Base-by-base conservation (phyloP, 768 basidiomycete species). In the Kwoniella shandongensis region DNA sequence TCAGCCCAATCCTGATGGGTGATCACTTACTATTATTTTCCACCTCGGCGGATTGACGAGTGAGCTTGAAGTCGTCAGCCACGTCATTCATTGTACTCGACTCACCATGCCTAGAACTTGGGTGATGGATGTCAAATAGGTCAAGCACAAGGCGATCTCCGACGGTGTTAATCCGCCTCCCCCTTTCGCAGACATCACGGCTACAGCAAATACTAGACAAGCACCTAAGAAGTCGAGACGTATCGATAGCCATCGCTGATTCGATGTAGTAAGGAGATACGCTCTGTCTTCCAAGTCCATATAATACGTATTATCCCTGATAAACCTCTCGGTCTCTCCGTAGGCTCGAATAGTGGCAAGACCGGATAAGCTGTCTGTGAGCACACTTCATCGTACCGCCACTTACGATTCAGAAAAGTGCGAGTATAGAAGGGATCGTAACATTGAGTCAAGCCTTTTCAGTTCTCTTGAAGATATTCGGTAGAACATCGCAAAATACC, bases 281-380 rank as follows among this genome's bases (percentile, higher is more conserved):
- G 91, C 91, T 32, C 88, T 81, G 69, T 94, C 89, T 75, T 97
- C 91, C n/a, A 88, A 77, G 66, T 97, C 87, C n/a, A 91, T 80
- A n/a, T 84, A 81, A 18, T 81, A 80, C 54, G 84, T 79, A 67
- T 92, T 97, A 52, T 89, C 87, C 13, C 75, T 74, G 47, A 81
- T 78, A 79, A 96, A 97, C 7, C 91, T 82, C 2, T 84, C 79
- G 1, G 81, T 75, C 71, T 89, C 91, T 3, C 86, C 85, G 61
- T 93, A 96, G 0, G 91, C 91, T 22, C 90, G 84, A 42, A 93
- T 91, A 2, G 89, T 92, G 0, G 65, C 64, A 3, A 74, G 27
- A 12, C 72, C 72, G 1, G 70, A 67, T 4, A 74, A 54, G 2
- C 72, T 73, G n/a, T 15, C 6, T 23, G 41, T 12, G n/a, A 25